Base-by-base conservation (phyloP, 306 rosid species). In the Cicer judaicum region DNA sequence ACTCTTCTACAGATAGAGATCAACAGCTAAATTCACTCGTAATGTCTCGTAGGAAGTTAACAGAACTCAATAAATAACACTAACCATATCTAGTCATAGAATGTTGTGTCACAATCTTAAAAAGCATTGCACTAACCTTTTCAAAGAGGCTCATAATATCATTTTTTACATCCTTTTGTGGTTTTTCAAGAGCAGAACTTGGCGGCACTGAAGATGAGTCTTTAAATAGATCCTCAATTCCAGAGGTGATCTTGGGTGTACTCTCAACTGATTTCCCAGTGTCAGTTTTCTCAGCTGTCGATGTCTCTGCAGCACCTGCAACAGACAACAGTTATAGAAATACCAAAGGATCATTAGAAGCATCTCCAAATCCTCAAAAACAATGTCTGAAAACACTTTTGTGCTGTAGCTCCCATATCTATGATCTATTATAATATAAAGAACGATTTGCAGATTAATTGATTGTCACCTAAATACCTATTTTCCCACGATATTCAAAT, bases 101-200 rank as follows among this genome's bases (percentile, higher is more conserved):
- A 78, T 68, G 14, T 73, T 57, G 62, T 52, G 62, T 52, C 69
- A 7, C 13, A 52, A 67, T 11, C 39, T 66, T 64, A 65, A 60
- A 67, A 77, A 69, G 64, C 11, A 24, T 43, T n/a, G 48, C 24
- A 81, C 70, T n/a, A 10, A 93, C 98, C 97, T 88, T 93, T 81
- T 93, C 98, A 77, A 94, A 94, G 72, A 94, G 96, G 87, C 95
- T 91, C 98, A 94, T 90, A 70, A 94, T 94, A 75, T 91, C 98
- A 81, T 81, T 87, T 90, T 91, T 94, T 13, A 87, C 71, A 48
- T 94, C 97, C 86, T 93, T 89, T 70, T 75, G 84, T 16, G 92
- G 92, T 73, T 86, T 91, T 75, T 79, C 89, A 42, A 91, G 75
- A 73, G 80, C 84, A 60, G 53, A 18, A 40, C 47, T 67, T 64